phyloP scores from a whole-genome alignment of 805 yeast genomes.

The Lipomyces yamanashiensis region DNA sequence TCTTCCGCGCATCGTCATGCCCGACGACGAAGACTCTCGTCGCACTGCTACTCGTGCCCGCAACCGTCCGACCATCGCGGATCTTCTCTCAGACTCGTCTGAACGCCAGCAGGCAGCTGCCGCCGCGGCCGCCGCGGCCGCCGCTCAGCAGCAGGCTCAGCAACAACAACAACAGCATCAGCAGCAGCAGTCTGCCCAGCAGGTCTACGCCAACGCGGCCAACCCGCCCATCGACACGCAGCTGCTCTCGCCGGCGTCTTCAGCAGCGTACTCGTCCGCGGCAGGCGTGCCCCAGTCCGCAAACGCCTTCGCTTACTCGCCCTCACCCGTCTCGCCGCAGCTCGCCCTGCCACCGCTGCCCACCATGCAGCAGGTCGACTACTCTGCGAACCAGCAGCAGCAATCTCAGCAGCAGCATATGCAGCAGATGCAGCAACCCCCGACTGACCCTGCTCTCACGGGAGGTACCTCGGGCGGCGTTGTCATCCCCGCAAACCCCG shows the following conservation, averaged over 20 bases:
- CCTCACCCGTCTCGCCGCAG: slow-evolving; percentile 22
- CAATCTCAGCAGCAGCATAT: slow-evolving; percentile 4
- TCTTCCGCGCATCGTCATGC: slow-evolving; percentile 35
- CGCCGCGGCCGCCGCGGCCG: slow-evolving; percentile 15
- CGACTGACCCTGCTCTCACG: slow-evolving; percentile 35
- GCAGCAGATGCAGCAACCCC: slow-evolving; percentile 23
- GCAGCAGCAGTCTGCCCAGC: slow-evolving; percentile 15
- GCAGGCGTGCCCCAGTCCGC: slow-evolving; percentile 22
- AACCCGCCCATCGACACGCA: slow-evolving; percentile 38
- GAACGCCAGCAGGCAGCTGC: slow-evolving; percentile 15
- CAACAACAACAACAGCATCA: slow-evolving; percentile 18
- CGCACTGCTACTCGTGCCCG: slow-evolving; percentile 12
- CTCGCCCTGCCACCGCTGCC: slow-evolving; percentile 20
- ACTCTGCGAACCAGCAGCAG: slow-evolving; percentile 18
- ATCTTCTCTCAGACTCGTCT: slow-evolving; percentile 31
- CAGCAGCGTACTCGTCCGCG: slow-evolving; percentile 11
- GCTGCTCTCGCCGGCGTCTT: slow-evolving; percentile 31
- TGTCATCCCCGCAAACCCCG: slow-evolving; percentile 31
- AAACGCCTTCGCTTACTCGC: slow-evolving; percentile 21
- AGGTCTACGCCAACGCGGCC: slow-evolving; percentile 26
- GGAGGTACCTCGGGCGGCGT: slow-evolving; percentile 27
- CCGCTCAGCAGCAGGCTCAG: slow-evolving; percentile 16
- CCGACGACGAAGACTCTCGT: slow-evolving; percentile 18
- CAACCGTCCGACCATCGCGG: slow-evolving; percentile 34
- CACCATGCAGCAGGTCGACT: slow-evolving; percentile 11